These are phyloP conservation scores for Penicillium olsonii DNA, from an alignment of 2,329 filamentous ascomycete genomes.

Conservation along the genomic window DNA sequence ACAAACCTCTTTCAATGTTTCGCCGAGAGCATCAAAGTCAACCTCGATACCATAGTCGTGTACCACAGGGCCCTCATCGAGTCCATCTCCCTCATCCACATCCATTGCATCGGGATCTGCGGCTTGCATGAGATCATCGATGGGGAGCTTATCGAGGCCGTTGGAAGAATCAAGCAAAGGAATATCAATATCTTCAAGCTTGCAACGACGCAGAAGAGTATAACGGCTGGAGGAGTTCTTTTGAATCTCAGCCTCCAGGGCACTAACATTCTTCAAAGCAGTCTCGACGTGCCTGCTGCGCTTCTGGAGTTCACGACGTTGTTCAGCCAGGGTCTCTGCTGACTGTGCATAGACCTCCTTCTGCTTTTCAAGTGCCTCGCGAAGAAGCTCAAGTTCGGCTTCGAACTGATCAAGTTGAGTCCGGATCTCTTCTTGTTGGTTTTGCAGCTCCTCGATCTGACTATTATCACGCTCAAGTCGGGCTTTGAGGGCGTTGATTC, in stretches of 20 bases:
- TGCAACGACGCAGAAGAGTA: constrained; percentile 80
- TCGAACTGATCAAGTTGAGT: constrained; percentile 70
- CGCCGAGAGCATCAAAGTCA: constrained; percentile 78
- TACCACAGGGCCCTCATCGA: constrained; percentile 62
- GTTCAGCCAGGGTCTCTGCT: constrained; percentile 73
- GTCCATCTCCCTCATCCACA: constrained; percentile 66
- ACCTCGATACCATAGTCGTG: constrained; percentile 91
- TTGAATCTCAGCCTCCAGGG: constrained; percentile 82
- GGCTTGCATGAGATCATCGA: constrained; percentile 75
- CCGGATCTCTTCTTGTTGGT: constrained; percentile 73
- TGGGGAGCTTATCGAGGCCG: constrained; percentile 76
- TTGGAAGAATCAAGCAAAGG: constrained; percentile 73
- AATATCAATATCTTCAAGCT: constrained; percentile 87
- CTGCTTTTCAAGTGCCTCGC: constrained; percentile 69
- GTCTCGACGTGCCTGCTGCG: constrained; percentile 80
- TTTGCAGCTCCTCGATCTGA: constrained; percentile 69
- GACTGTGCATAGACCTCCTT: constrained; percentile 69
- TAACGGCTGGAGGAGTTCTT: constrained; percentile 83
- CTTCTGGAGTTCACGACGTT: constrained; percentile 78
- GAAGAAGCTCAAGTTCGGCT: constrained; percentile 74
- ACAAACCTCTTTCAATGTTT: constrained; percentile 74
- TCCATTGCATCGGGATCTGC: constrained; percentile 89
- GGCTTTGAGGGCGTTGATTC: constrained; percentile 69
- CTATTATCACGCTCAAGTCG: constrained; percentile 66
- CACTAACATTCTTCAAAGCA: constrained; percentile 71